Percentiles rank a stretch among this genome's conserved stretches.
phyloP scores from a whole-genome alignment of 495 filamentous ascomycete species.

The Penicillium herquei region DNA sequence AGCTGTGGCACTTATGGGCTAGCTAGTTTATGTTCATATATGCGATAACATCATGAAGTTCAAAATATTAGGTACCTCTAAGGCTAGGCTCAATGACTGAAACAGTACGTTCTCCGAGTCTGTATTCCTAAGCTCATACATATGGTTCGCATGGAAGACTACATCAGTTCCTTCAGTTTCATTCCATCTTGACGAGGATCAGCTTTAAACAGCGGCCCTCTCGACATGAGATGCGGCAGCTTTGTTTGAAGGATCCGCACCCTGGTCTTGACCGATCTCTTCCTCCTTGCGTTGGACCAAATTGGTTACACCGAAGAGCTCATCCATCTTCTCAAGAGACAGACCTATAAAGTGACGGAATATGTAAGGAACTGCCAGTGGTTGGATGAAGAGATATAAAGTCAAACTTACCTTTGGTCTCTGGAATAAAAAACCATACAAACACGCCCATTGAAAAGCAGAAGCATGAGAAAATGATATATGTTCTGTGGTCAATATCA shows the following conservation, averaged over 20 bases:
- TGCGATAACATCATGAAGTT: too few species aligned
- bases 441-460: slow-evolving; percentile 66
- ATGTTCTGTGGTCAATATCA: slow-evolving; percentile 25
- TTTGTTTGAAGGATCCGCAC: slow-evolving; percentile 3
- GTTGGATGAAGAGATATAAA: not conserved
- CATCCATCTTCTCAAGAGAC: slow-evolving; percentile 49
- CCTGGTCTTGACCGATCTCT: not conserved
- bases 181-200: too few species aligned
- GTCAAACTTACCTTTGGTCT: slow-evolving; percentile 61
- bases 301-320: slow-evolving; percentile 51
- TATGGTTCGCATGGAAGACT: too few species aligned
- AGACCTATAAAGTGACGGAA: slow-evolving; percentile 21
- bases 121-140: too few species aligned
- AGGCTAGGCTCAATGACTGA: too few species aligned
- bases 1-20: too few species aligned
- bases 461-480: slow-evolving; percentile 51
- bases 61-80: too few species aligned
- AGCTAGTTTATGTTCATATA: too few species aligned
- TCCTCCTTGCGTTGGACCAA: slow-evolving; percentile 17
- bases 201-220: not conserved
- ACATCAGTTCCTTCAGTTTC: too few species aligned
- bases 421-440: slow-evolving; percentile 70
- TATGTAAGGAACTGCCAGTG: too few species aligned
- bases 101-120: too few species aligned
- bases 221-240: slow-evolving; percentile 2